phyloP scores from a whole-genome alignment of 2,329 filamentous ascomycete genomes.

The Colletotrichum chrysophilum region DNA sequence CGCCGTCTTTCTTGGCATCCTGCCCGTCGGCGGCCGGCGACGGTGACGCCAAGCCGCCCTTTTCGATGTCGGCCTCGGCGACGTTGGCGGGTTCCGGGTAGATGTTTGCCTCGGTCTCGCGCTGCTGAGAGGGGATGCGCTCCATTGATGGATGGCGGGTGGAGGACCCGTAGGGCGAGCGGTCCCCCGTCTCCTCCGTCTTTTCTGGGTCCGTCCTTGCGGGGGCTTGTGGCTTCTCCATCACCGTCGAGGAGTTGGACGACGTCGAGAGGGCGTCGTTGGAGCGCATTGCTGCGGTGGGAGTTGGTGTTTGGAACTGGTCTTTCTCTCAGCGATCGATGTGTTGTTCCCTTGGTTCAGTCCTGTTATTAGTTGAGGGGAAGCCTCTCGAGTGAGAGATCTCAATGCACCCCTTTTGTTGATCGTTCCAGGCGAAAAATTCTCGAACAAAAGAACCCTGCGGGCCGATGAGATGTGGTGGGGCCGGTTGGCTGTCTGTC shows the following conservation, averaged over 20 bases:
- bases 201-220: constrained; percentile 9
- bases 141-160: constrained; percentile 24
- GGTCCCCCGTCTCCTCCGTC: background rate
- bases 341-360: background rate
- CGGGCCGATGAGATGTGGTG: background rate
- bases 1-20: constrained; percentile 21
- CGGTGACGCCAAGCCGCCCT: constrained; percentile 21
- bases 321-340: background rate
- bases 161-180: constrained; percentile 20
- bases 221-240: background rate
- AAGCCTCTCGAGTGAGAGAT: background rate
- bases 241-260: constrained; percentile 22
- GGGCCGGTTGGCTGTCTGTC: background rate
- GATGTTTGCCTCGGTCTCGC: constrained; percentile 38
- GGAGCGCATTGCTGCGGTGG: background rate
- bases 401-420: background rate
- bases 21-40: background rate
- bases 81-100: constrained; percentile 34
- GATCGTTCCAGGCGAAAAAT: background rate
- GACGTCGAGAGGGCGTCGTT: constrained; percentile 7
- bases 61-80: constrained; percentile 38
- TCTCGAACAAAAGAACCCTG: background rate
- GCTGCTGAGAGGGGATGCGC: constrained; percentile 35
- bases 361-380: background rate
- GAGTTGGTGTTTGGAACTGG: background rate